A percentile compares a stretch with the other conserved stretches of the same genome.
Conservation (phyloP, 345 rosid genomes). For the Dipteronia sinensis region DNA sequence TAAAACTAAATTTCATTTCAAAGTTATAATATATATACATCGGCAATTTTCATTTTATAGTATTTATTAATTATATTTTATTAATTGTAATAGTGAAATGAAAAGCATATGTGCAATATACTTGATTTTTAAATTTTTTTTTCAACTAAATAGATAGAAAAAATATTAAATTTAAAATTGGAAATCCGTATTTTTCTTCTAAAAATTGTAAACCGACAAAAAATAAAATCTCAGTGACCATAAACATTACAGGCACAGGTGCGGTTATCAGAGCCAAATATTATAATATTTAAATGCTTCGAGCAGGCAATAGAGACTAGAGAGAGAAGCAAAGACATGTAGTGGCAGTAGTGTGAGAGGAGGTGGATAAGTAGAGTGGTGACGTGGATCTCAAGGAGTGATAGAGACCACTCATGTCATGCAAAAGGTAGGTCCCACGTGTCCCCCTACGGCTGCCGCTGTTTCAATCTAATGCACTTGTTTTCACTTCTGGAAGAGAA, state of each 20-base stretch:
- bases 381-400: slow-evolving; percentile 54
- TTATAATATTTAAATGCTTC: not conserved
- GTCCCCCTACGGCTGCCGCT: slow-evolving; percentile 18
- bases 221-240: too few relatives aligned
- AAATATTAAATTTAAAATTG: too few relatives aligned
- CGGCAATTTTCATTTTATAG: too few relatives aligned
- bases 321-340: not conserved
- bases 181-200: too few relatives aligned
- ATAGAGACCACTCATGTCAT: slow-evolving; percentile 45
- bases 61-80: too few relatives aligned
- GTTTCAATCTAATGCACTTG: not conserved
- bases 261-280: not conserved
- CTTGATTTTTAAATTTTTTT: too few relatives aligned
- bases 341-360: slow-evolving; percentile 6
- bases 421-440: slow-evolving; percentile 33
- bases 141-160: too few relatives aligned
- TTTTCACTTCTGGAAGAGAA: slow-evolving; percentile 5
- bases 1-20: too few relatives aligned
- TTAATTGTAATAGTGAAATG: too few relatives aligned
- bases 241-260: not conserved
- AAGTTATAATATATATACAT: too few relatives aligned
- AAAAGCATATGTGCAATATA: too few relatives aligned
- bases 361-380: slow-evolving; percentile 16
- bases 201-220: too few relatives aligned
- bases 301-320: not conserved